Conservation (phyloP, 768 basidiomycete genomes). For the Clitopilus passeckerianus region DNA sequence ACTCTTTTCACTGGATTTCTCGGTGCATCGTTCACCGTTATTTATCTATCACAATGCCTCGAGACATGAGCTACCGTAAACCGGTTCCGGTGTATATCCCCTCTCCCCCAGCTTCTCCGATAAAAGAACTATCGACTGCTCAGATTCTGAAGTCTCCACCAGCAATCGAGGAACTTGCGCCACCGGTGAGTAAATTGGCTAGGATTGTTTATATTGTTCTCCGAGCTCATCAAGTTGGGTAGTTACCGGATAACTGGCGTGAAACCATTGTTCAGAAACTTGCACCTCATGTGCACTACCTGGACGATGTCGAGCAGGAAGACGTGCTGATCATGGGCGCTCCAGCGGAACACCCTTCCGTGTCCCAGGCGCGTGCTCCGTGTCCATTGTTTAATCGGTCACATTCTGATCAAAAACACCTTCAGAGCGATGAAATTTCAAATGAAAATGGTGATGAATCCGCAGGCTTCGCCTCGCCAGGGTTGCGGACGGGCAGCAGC, state of each 20-base stretch:
- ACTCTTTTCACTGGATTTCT: background rate
- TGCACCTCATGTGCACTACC: constrained; percentile 1
- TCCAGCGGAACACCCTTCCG: too few species aligned
- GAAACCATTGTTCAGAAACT: constrained; percentile 16
- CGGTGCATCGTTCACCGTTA: background rate
- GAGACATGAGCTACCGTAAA: constrained; percentile 62
- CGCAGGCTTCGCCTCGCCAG: background rate
- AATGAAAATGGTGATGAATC: background rate
- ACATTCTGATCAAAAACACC: background rate
- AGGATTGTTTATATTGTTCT: background rate
- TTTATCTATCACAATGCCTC: constrained; percentile 20
- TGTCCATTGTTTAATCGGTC: too few species aligned
- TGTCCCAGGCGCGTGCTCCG: too few species aligned
- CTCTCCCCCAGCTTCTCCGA: constrained; percentile 50
- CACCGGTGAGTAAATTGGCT: constrained; percentile 5
- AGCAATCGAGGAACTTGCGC: constrained; percentile 2
- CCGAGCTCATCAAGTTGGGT: background rate
- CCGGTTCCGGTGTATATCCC: constrained; percentile 66
- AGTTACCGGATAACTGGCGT: constrained; percentile 32
- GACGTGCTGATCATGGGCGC: background rate
- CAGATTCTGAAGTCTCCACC: constrained; percentile 7
- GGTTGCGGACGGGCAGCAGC: background rate
- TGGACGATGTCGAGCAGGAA: background rate
- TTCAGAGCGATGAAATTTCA: background rate
- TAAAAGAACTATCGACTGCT: constrained; percentile 6